Conservation (phyloP, 768 basidiomycete species). For the Lentinula guzmanii region DNA sequence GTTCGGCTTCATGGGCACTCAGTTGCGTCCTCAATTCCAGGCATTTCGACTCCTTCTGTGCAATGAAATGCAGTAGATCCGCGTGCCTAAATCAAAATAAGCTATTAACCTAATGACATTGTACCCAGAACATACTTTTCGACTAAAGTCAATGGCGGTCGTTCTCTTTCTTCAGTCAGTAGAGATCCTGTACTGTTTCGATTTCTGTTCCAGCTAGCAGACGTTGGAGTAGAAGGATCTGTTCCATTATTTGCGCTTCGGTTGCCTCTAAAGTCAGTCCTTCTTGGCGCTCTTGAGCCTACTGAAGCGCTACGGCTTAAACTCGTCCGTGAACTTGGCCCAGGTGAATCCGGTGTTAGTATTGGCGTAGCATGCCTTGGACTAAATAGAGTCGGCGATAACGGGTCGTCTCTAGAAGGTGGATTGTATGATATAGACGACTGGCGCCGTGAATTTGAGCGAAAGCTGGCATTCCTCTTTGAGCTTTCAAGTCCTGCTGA, state of each 20-base stretch:
- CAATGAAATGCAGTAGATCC: slow-evolving; percentile 77
- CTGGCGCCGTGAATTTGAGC: slow-evolving; percentile 28
- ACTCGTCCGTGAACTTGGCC: not conserved
- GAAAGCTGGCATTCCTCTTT: slow-evolving; percentile 10
- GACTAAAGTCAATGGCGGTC: slow-evolving; percentile 55
- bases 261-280: not conserved
- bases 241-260: not conserved
- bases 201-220: slow-evolving; percentile 14
- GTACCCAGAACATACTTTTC: slow-evolving; percentile 53
- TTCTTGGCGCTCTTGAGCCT: slow-evolving; percentile 3
- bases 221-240: not conserved
- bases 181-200: slow-evolving; percentile 22
- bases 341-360: not conserved
- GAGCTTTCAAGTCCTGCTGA: slow-evolving; percentile 19
- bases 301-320: slow-evolving; percentile 18
- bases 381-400: slow-evolving; percentile 9
- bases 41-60: slow-evolving; percentile 81
- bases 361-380: slow-evolving; percentile 7
- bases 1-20: slow-evolving; percentile 63
- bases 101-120: not conserved
- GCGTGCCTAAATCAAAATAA: slow-evolving; percentile 50
- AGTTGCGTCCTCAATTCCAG: slow-evolving; percentile 77
- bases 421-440: slow-evolving; percentile 51
- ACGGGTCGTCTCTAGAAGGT: slow-evolving; percentile 21
- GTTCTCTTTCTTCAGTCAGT: slow-evolving; percentile 13